Base-by-base conservation (phyloP, 176 grass and related monocot species). In the Triticum dicoccoides region DNA sequence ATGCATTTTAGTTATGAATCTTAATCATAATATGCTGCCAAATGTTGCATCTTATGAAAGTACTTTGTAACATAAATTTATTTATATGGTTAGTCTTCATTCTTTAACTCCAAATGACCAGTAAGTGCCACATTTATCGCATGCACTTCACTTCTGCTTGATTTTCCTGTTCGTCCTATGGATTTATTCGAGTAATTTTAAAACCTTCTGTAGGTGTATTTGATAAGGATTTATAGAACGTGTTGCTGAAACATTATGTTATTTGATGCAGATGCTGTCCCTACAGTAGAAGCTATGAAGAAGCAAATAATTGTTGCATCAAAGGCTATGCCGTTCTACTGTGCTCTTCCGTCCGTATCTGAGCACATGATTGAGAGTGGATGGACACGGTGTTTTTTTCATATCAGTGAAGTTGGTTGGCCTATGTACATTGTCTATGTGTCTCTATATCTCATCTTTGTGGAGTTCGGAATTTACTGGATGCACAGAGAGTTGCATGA, bases 401-500 rank as follows among this genome's bases (percentile, higher is more conserved):
- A 85, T 88, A 83, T 96, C 66, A 72, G 62, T 1, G 94, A 99
- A 89, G 34, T 99, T 77, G 94, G 97, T 20, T 93, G 91, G 92
- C 49, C 85, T 13, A 77, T 85, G 52, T 94, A 94, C 58, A 33
- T 94, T 61, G 64, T 61, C 54, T 93, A 93, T 87, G 65, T 93
- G 65, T 85, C 80, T 9, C 69, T 92, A 73, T 99, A 99, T 89
- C 78, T 96, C 24, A 67, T 61, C n/a, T 9, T 94, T 30, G 90
- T 96, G 64, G 97, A 99, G 76, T 96, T 99, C 6, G 92, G 94
- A 59, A 99, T 99, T 90, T 99, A 99, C 59, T 99, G 97, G 97
- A 99, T 96, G 94, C 97, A 99, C 69, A 90, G 97, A 86, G 92
- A 98, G 79, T 91, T 98, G 86, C 97, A 98, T 91, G 97, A 98